A percentile compares a stretch with the other conserved stretches of the same genome.
These are phyloP conservation scores for Lactifluus rugatus DNA, from an alignment of 768 basidiomycete species.

Conservation along the genomic window DNA sequence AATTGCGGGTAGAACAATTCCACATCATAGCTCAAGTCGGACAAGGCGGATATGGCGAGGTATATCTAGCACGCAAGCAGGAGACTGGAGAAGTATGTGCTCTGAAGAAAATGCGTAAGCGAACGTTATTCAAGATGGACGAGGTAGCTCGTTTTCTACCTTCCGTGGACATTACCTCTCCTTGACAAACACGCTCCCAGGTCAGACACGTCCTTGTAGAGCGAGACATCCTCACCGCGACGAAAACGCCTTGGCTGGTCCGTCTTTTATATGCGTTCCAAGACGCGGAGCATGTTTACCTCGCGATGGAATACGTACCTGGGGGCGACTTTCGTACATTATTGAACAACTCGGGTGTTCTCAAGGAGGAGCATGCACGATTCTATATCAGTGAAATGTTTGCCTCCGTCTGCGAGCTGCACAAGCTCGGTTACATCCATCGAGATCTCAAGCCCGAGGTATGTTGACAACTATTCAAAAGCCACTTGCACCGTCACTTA, in stretches of 20 bases:
- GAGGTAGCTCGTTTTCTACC: slow-evolving; percentile 45
- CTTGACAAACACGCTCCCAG: slow-evolving; percentile 30
- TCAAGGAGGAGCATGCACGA: slow-evolving; percentile 93
- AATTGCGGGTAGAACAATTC: slow-evolving; percentile 89
- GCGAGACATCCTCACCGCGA: slow-evolving; percentile 93
- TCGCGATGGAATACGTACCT: slow-evolving; percentile 99
- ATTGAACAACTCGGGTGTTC: slow-evolving; percentile 93
- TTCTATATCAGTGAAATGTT: slow-evolving; percentile 99
- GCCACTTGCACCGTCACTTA: not conserved
- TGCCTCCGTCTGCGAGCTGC: slow-evolving; percentile 82
- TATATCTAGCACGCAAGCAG: slow-evolving; percentile 89
- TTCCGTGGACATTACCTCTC: not conserved
- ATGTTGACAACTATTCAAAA: slow-evolving; percentile 17
- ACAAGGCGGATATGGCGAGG: slow-evolving; percentile 97
- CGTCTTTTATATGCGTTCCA: slow-evolving; percentile 94
- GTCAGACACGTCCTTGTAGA: slow-evolving; percentile 97
- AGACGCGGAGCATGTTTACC: slow-evolving; percentile 81
- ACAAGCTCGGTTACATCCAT: slow-evolving; percentile 97
- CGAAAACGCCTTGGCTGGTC: slow-evolving; percentile 97
- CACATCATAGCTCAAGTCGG: slow-evolving; percentile 98
- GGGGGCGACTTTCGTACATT: slow-evolving; percentile 98
- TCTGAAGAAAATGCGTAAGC: slow-evolving; percentile 94
- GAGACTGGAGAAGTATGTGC: slow-evolving; percentile 97
- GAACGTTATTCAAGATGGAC: slow-evolving; percentile 95
- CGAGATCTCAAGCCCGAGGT: slow-evolving; percentile 98